Evolutionary conservation across 768 basidiomycete species (phyloP), one percentile per base, ranked within the genome.

Genomic region (Russula compacta): DNA sequence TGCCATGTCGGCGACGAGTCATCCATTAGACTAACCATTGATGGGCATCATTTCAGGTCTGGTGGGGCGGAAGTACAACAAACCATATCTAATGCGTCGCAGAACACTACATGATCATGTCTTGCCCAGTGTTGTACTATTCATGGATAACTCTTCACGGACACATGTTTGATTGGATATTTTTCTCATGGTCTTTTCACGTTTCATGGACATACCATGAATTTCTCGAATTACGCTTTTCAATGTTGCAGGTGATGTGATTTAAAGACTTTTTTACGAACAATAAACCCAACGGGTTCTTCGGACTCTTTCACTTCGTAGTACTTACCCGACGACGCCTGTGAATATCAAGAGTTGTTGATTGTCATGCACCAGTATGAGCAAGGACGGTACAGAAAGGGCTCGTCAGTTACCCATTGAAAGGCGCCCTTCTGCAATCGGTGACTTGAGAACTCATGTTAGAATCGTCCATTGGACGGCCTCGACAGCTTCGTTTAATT

Each of bases 401-500:
- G 19, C 43, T 4, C 29, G 7, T 49, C 9, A 0, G n/a, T 40
- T 19, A 14, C 17, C 35, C 38, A 19, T 33, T 14, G 7, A 14
- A 15, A 21, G n/a, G 36, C 21, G 21, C 17, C 7, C 32, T 21
- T 19, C 29, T 24, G 29, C 9, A 2, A 11, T 21, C 38, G 12
- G 53, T 36, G 14, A 46, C 21, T 44, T 19, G 12, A 33, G n/a
- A 12, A 33, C 42, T 58, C 56, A 62, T 17, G 55, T 24, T 29
- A 32, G 17, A 29, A 24, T 24, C 17, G 46, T 35, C 61, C 61
- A 63, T 33, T 58, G 56, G 19, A 58, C 36, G 11, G 56, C 42
- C 33, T 54, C 32, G 10, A 58, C 47, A 15, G 57, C 52, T 54
- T 43, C 57, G 43, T 63, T 58, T 35, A 63, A 63, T 49, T 49